Percentiles rank a stretch among this genome's conserved stretches.
These are phyloP conservation scores for Fonsecaea erecta DNA, from an alignment of 2,329 filamentous ascomycete species.

Conservation along the genomic window DNA sequence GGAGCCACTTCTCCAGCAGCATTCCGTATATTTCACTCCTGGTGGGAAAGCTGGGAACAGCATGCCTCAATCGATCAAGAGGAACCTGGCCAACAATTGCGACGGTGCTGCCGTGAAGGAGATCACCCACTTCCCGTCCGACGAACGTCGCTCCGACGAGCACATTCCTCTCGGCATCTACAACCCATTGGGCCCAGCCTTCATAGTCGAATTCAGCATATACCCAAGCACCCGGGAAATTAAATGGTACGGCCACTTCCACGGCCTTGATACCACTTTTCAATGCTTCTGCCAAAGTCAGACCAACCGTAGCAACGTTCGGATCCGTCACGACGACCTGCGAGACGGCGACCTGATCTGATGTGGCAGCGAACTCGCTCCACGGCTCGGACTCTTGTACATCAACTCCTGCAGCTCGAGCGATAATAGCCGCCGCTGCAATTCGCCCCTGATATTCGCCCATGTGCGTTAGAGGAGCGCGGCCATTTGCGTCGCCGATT, in stretches of 20 bases:
- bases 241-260: slow-evolving; percentile 8
- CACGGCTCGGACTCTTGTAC: slow-evolving; percentile 4
- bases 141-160: slow-evolving; percentile 29
- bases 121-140: slow-evolving; percentile 21
- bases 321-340: slow-evolving; percentile 26
- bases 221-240: slow-evolving; percentile 17
- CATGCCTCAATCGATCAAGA: slow-evolving; percentile 21
- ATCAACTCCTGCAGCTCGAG: slow-evolving; percentile 4
- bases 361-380: slow-evolving; percentile 15
- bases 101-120: slow-evolving; percentile 25
- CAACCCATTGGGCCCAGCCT: slow-evolving; percentile 30
- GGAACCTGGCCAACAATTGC: slow-evolving; percentile 23
- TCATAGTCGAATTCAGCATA: slow-evolving; percentile 21
- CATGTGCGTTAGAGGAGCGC: slow-evolving; percentile 23
- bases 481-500: slow-evolving; percentile 22
- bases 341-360: slow-evolving; percentile 15
- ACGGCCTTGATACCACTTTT: slow-evolving; percentile 17
- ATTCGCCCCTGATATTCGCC: slow-evolving; percentile 22
- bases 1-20: slow-evolving; percentile 10
- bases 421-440: slow-evolving; percentile 18
- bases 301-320: slow-evolving; percentile 14
- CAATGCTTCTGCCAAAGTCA: slow-evolving; percentile 18
- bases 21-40: slow-evolving; percentile 15
- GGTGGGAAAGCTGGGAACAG: slow-evolving; percentile 21
- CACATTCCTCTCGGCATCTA: slow-evolving; percentile 15